Evolutionary conservation across 2,329 filamentous ascomycete genomes (phyloP), one percentile per base, ranked within the genome.

Genomic region (Hypoxylon sp.): DNA sequence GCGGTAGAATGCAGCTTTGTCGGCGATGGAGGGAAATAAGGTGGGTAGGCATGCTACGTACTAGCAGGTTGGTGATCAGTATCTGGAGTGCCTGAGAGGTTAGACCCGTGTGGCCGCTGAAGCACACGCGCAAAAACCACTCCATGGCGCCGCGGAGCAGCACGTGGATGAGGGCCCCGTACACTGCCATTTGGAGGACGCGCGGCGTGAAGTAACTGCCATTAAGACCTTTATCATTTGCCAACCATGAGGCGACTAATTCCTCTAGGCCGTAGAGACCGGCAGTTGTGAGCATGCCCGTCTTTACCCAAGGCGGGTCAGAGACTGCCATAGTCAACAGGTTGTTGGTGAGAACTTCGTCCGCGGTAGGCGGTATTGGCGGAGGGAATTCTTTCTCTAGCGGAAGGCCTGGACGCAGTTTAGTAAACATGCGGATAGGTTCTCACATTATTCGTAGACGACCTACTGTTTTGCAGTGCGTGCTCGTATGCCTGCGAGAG

Each of bases 261-360:
- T 59, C 55, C 30, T 59, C 43, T 17, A 60, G 14, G 36, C 46
- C 57, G 13, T 41, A 32, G 11, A 60, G 13, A 38, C 43, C 2
- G 5, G 43, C 32, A 14, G 45, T 32, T 14, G 28, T n/a, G 32
- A 38, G n/a, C 17, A 23, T 49, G 14, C 28, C 21, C 6, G 45
- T 60, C 19, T 21, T 30, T 10, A 17, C 25, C 57, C 23, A 46
- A 34, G 57, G 38, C 36, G 52, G n/a, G 11, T 38, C 48, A n/a
- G 34, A 11, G 9, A 21, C 25, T 14, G 49, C 25, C 32, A 34
- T 45, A 45, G 34, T 13, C n/a, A 52, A 5, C 9, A 52, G 17
- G 21, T 48, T 19, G 43, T 48, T 48, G 43, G 17, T 17, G 5
- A 3, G 17, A 2, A 48, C 13, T 19, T 48, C 43, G 7, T 48